Percentiles rank a stretch among this genome's conserved stretches.
Evolutionary conservation across 2,329 filamentous ascomycete species (phyloP).

Genomic region (Nemania sp.): DNA sequence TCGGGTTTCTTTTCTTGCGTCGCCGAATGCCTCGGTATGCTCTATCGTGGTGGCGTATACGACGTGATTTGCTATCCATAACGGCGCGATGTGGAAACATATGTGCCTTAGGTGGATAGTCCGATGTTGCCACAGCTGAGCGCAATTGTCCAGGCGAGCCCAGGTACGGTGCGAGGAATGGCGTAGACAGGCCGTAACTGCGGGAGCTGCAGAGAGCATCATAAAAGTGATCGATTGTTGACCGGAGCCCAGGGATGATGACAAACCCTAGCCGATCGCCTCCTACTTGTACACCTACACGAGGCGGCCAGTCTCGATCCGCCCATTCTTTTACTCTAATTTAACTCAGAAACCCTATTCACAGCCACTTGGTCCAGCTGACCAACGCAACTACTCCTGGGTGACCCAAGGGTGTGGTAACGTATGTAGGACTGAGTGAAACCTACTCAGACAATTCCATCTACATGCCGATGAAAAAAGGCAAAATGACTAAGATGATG

Average conservation of each 20-base stretch:
- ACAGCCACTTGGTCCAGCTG: too few relatives aligned
- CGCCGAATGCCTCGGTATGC: not conserved
- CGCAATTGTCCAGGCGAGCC: constrained; percentile 10
- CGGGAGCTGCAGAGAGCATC: too few relatives aligned
- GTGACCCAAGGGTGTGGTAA: too few relatives aligned
- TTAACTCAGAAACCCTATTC: too few relatives aligned
- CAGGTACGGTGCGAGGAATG: not conserved
- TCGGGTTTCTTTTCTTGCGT: constrained; percentile 8
- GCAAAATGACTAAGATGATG: not conserved
- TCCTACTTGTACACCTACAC: too few relatives aligned
- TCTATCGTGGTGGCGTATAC: too few relatives aligned
- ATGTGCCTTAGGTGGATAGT: not conserved
- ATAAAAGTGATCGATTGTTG: not conserved
- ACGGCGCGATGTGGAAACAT: not conserved
- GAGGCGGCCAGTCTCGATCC: too few relatives aligned
- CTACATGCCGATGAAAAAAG: not conserved
- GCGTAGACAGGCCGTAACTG: not conserved
- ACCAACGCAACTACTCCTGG: too few relatives aligned
- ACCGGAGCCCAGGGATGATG: too few relatives aligned
- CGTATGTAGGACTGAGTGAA: not conserved
- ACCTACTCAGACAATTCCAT: not conserved
- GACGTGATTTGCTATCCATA: not conserved
- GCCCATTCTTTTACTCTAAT: too few relatives aligned
- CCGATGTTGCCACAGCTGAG: not conserved
- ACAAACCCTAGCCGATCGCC: too few relatives aligned